Evolutionary conservation across 306 rosid genomes (phyloP), one percentile per base, ranked within the genome.

Genomic region (Castanea crenata): DNA sequence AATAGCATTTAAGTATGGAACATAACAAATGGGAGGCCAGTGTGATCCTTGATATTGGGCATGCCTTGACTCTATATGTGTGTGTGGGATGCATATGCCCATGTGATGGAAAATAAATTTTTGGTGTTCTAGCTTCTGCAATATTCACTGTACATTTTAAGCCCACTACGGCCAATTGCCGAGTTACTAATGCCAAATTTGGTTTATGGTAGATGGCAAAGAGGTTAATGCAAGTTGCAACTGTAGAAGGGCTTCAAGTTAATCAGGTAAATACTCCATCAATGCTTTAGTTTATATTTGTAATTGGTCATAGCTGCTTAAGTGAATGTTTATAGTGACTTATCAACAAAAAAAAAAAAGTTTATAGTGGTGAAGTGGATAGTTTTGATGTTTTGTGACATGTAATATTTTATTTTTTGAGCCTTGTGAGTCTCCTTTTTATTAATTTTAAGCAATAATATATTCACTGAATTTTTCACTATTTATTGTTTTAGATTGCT

Each of bases 171-270:
- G 72, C 29, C n/a, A 49, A 35, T 68, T 71, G 35, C 7, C 27
- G 29, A 62, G 49, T 16, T 78, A 32, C 56, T 65, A 73, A 73
- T 76, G 68, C 62, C 6, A 52, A 56, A 35, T 79, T 83, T 87
- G 72, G 56, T 82, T 74, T 73, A 62, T 87, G 78, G 54, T 84
- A 95, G 99, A 95, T 93, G 98, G 99, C 96, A 55, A 95, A 95
- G 86, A 89, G 87, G 90, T 88, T 95, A 77, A 80, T 86, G 86
- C 91, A 89, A 82, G 88, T 95, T 87, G 93, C 97, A 61, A 93
- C 74, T 62, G 80, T 93, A 74, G 99, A 93, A 87, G 92, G 92
- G 75, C 89, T 95, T 86, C 91, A 93, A 87, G 94, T 88, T 74
- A 91, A 93, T 70, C 93, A 95, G 93, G 99, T 92, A 76, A 74